phyloP scores from a whole-genome alignment of 345 rosid species.

The Murraya paniculata region DNA sequence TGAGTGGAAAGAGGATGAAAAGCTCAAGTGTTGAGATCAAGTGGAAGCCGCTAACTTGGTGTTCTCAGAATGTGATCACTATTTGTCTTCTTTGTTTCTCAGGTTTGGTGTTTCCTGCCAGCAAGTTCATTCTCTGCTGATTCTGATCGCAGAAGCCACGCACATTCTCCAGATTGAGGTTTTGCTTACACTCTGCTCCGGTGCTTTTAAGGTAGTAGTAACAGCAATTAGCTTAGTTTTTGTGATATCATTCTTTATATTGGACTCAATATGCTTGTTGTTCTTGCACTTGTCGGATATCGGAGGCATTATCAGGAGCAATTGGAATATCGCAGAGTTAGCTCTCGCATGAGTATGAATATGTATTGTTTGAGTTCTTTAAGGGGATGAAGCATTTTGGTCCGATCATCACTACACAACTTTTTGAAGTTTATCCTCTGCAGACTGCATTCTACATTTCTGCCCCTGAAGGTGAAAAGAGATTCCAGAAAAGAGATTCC shows the following conservation, averaged over 20 bases:
- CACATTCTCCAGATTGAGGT: background rate
- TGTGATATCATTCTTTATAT: background rate
- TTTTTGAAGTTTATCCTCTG: background rate
- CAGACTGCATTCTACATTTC: background rate
- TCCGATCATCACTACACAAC: conserved; percentile 26
- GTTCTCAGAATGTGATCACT: conserved; percentile 59
- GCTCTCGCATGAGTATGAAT: background rate
- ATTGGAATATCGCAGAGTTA: no score
- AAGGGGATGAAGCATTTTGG: conserved; percentile 59
- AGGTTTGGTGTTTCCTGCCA: conserved; percentile 58
- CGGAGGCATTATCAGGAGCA: background rate
- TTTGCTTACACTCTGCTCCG: background rate
- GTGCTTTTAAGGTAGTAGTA: background rate
- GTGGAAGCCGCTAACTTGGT: conserved; percentile 89
- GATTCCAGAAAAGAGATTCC: no score
- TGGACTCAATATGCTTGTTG: background rate
- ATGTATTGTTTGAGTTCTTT: background rate
- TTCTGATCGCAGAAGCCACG: conserved; percentile 17
- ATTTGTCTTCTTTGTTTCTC: conserved; percentile 65
- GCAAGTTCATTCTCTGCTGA: conserved; percentile 70
- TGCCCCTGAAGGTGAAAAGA: background rate
- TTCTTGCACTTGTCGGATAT: background rate
- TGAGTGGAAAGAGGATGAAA: conserved; percentile 74
- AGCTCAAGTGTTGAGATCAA: conserved; percentile 95
- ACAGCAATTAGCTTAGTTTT: background rate